Base-by-base conservation (phyloP, 805 yeast species). In the Martiniozyma abietophila region DNA sequence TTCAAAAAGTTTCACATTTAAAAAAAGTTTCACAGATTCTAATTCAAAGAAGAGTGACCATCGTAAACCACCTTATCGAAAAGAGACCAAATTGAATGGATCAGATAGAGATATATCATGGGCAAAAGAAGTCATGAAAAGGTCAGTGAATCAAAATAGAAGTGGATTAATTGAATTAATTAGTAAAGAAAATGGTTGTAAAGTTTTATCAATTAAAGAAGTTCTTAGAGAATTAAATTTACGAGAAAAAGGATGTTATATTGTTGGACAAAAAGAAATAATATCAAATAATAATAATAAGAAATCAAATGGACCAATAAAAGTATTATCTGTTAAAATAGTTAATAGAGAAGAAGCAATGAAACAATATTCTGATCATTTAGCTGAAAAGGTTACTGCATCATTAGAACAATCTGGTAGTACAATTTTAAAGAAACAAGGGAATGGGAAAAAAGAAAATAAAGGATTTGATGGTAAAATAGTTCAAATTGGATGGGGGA, bases 401-500 rank as follows among this genome's bases (percentile, higher is more conserved):
- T 39, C 41, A 10, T 25, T 53, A 5, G 35, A 35, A 25, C 24
- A 18, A 9, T 41, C 34, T 8, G 41, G 41, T 17, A 51, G 47
- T 14, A 18, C 29, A 18, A 36, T 42, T 21, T 40, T 37, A 11
- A 29, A 26, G 11, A 42, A 36, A n/a, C 45, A 46, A 17, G 33
- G 27, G 18, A 35, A 25, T 8, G 36, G 29, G 5, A 32, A 38
- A 12, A 30, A 34, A 11, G 29, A 33, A 8, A 27, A 32, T 6
- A 34, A 22, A 15, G 31, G 28, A 4, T 26, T 22, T 6, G 42
- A 33, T 9, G 28, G 36, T 4, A 74, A 74, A 43, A 54, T 64
- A 21, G 53, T 75, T 22, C 65, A 65, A 27, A 50, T 75, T 4
- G 64, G 74, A 8, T 75, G 80, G 80, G 65, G 67, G 30, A 74